phyloP scores from a whole-genome alignment of 345 rosid genomes.

The Salix brachista region DNA sequence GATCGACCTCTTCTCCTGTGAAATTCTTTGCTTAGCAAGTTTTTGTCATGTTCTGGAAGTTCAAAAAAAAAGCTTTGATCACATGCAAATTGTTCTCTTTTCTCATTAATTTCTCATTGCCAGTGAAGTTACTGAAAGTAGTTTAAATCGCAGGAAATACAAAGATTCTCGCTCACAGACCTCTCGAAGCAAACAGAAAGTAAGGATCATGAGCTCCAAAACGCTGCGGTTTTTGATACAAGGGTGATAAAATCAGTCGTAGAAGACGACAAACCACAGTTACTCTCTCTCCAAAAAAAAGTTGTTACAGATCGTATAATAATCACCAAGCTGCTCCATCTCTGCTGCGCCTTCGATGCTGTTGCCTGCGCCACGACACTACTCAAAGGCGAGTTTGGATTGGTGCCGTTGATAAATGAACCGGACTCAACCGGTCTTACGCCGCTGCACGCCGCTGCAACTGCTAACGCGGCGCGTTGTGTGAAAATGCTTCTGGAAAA shows the following conservation, averaged over 20 bases:
- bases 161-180: too few species aligned
- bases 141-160: too few species aligned
- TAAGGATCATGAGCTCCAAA: background rate
- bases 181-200: too few species aligned
- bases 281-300: conserved; percentile 22
- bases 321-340: conserved; percentile 40
- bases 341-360: conserved; percentile 59
- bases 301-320: conserved; percentile 25
- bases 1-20: too few species aligned
- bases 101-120: too few species aligned
- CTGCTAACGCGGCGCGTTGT: conserved; percentile 55
- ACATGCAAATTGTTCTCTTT: too few species aligned
- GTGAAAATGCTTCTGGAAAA: conserved; percentile 57
- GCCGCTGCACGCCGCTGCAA: conserved; percentile 67
- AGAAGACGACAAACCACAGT: conserved; percentile 42
- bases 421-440: conserved; percentile 36
- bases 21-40: too few species aligned
- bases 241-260: conserved; percentile 32
- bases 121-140: too few species aligned
- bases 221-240: conserved; percentile 14
- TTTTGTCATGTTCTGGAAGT: too few species aligned
- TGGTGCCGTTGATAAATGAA: conserved; percentile 51
- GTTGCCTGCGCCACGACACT: conserved; percentile 51
- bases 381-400: conserved; percentile 56
- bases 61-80: too few species aligned